Base-by-base conservation (phyloP, 352 stramenopile species). In the Globisporangium takayamanum region DNA sequence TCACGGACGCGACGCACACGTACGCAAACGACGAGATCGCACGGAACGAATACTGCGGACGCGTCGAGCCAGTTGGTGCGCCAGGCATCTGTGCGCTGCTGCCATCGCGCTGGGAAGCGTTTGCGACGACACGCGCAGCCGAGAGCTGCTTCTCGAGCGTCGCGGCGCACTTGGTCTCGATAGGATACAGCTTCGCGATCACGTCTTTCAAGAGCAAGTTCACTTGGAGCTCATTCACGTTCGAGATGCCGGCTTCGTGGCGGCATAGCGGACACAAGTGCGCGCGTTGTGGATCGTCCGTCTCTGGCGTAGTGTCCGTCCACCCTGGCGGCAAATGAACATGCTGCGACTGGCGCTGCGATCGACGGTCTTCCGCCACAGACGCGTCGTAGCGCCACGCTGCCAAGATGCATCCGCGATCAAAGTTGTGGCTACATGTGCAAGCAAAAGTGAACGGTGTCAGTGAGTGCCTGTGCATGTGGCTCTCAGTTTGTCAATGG, bases 21-120 rank as follows among this genome's bases (percentile, higher is more conserved):
- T 84, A 91, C 16, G 86, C 66, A 39, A 91, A 85, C 16, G 81
- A 91, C 51, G 75, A 80, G 53, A 79, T 70, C 42, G 78, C 87
- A 15, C 80, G 80, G 36, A 84, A 68, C 63, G 63, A 80, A n/a
- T 67, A 61, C 25, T 63, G 64, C 25, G 51, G 4, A 12, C 42
- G 30, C 5, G 53, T n/a, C 11, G 33, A 33, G 28, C 28, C 28
- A 33, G 1, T 5, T 33, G 28, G 28, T 33, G 28, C 25, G 44
- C 45, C 22, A 28, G 44, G 37, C 18, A 4, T 7, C 53, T 22
- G 26, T 50, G 2, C 54, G 60, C 49, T 60, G 49, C 30, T 22
- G 5, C n/a, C 20, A 37, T 11, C 18, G 42, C 39, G 44, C 5
- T 41, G 16, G 26, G 28, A 11, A 5, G 42, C 25, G 14, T 25